Base-by-base conservation (phyloP, 345 rosid species). In the Sisymbrium altissimum region DNA sequence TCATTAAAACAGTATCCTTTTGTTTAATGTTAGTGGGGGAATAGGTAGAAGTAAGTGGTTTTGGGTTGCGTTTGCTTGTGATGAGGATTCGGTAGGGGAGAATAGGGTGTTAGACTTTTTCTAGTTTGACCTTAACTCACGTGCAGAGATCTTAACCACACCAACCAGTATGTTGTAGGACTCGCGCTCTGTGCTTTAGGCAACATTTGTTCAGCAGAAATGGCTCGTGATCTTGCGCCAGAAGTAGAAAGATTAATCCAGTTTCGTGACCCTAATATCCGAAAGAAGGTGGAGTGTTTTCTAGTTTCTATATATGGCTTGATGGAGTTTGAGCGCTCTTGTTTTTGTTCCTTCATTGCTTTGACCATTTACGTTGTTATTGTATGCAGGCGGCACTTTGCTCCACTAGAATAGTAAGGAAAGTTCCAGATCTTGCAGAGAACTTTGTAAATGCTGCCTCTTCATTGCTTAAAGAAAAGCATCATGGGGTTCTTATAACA, bases 161-260 rank as follows among this genome's bases (percentile, higher is more conserved):
- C 91, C 33, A 92, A 92, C 84, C 99, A 90, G 88, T 92, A 96
- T 71, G 88, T 90, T 68, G 97, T 96, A 76, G 99, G 99, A 73
- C 95, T 96, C 53, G 98, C 99, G 23, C 96, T 96, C 77, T 96
- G 99, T 90, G 99, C 99, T 82, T 83, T 96, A 81, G 99, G 99
- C 70, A 96, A 96, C 68, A 96, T 92, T 65, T 92, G 97, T 68
- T 96, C 98, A 8, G 98, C 98, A 23, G 98, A 96, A 81, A 96
- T 96, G 98, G 98, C 99, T n/a, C 95, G 97, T 76, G 99, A 92
- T 88, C 96, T 96, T 79, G 99, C 98, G 4, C 95, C 98, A 30
- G 98, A 96, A 85, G 99, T 96, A 43, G 99, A 96, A 81, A 85
- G 93, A 85, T 80, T 96, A 78, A 83, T 96, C 77, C 96, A 86